A percentile compares a stretch with the other conserved stretches of the same genome.
phyloP scores from a whole-genome alignment of 2,329 filamentous ascomycete genomes.

The Saccharata proteae region DNA sequence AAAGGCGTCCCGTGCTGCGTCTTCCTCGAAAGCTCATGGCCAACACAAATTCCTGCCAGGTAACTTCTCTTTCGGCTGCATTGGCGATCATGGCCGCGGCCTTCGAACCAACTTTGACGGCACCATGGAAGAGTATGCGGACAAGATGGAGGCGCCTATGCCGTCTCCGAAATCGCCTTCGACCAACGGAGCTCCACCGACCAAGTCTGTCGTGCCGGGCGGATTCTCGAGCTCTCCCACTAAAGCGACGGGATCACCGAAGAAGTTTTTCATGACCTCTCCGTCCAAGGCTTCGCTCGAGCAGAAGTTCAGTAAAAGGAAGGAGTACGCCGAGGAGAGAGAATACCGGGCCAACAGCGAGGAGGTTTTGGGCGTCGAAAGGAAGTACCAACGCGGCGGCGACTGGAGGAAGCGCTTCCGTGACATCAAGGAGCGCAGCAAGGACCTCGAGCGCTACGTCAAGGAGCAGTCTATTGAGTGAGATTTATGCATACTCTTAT shows the following conservation, averaged over 20 bases:
- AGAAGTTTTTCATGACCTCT: slow-evolving; percentile 25
- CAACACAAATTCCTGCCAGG: no score
- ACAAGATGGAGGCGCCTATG: slow-evolving; percentile 15
- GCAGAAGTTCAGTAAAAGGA: slow-evolving; percentile 33
- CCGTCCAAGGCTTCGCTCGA: slow-evolving; percentile 36
- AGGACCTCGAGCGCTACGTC: slow-evolving; percentile 6
- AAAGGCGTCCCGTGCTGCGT: no score
- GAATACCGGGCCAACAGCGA: slow-evolving; percentile 15
- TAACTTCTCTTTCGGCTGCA: slow-evolving; percentile 14
- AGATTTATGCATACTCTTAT: no score
- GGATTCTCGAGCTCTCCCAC: no score
- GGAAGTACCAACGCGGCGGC: slow-evolving; percentile 18
- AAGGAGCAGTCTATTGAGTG: slow-evolving; percentile 2
- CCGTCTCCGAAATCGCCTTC: slow-evolving; percentile 12
- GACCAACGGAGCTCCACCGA: slow-evolving; percentile 13
- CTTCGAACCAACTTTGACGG: slow-evolving; percentile 24
- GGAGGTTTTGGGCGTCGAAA: slow-evolving; percentile 25
- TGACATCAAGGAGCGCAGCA: slow-evolving; percentile 19
- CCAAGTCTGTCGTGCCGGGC: slow-evolving; percentile 4
- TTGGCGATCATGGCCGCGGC: slow-evolving; percentile 13
- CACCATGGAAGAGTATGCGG: slow-evolving; percentile 26
- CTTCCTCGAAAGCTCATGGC: no score
- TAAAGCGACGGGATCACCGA: slow-evolving; percentile 17
- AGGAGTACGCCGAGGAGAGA: slow-evolving; percentile 22
- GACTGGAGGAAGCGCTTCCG: slow-evolving; percentile 26